phyloP scores from a whole-genome alignment of 2,329 filamentous ascomycete genomes.

The Sclerotinia subarctica region DNA sequence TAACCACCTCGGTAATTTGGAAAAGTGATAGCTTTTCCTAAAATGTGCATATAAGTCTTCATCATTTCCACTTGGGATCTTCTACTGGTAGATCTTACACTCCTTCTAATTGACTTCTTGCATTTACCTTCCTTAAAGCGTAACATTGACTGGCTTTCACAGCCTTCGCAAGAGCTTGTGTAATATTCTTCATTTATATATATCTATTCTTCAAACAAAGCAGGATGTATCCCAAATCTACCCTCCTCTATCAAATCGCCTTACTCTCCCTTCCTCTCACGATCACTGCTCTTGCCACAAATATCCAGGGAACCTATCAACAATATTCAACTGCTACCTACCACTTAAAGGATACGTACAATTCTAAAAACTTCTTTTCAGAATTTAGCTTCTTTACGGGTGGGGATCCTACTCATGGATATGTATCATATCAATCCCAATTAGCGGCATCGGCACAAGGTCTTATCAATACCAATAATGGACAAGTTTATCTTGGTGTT shows the following conservation, averaged over 20 bases:
- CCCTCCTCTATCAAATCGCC: not conserved
- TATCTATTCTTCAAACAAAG: not conserved
- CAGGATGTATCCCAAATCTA: constrained; percentile 7
- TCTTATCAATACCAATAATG: constrained; percentile 45
- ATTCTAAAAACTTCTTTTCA: constrained; percentile 45
- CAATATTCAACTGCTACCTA: constrained; percentile 38
- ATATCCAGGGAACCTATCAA: not conserved
- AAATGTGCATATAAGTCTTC: constrained; percentile 3
- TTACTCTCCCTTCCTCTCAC: constrained; percentile 1
- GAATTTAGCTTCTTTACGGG: constrained; percentile 54
- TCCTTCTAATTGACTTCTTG: constrained; percentile 7
- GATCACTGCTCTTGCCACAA: not conserved
- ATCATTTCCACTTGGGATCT: not conserved
- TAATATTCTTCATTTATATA: not conserved
- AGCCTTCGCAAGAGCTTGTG: not conserved
- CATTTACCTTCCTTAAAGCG: constrained; percentile 9
- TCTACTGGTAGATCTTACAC: not conserved
- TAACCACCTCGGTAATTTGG: not conserved
- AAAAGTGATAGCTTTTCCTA: constrained; percentile 1
- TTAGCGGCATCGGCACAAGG: constrained; percentile 52
- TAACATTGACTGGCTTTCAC: not conserved
- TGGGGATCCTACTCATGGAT: constrained; percentile 70
- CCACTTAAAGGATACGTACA: constrained; percentile 45
- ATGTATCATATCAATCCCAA: constrained; percentile 65
- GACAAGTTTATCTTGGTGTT: constrained; percentile 65